phyloP scores from a whole-genome alignment of 306 rosid species.

The Cyamopsis tetragonoloba region DNA sequence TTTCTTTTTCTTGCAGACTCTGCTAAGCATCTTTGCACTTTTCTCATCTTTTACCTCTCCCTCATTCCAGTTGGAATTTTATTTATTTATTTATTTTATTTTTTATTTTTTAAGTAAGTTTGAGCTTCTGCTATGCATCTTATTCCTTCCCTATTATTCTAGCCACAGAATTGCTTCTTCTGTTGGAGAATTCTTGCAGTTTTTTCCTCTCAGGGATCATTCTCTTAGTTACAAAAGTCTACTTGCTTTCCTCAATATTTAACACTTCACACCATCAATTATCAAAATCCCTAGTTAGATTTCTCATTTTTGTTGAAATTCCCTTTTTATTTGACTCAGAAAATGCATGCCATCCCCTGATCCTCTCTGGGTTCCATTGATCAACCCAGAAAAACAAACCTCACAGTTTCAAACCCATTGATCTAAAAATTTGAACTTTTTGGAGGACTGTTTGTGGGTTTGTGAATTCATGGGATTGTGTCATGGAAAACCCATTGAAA shows the following conservation, averaged over 20 bases:
- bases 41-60: constrained; percentile 32
- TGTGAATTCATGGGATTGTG: constrained; percentile 67
- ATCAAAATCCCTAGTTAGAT: background rate
- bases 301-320: background rate
- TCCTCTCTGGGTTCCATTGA: constrained; percentile 20
- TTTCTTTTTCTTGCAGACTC: constrained; percentile 62
- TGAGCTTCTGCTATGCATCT: constrained; percentile 15
- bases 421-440: constrained; percentile 25
- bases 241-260: constrained; percentile 31
- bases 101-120: no score
- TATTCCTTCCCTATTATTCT: constrained; percentile 27
- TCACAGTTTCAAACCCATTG: background rate
- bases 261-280: background rate
- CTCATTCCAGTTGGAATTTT: constrained; percentile 27
- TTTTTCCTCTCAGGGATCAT: constrained; percentile 29
- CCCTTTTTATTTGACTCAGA: constrained; percentile 11
- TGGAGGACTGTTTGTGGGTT: constrained; percentile 6
- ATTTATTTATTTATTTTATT: no score
- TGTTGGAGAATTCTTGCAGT: constrained; percentile 22
- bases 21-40: constrained; percentile 83
- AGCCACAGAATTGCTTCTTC: constrained; percentile 41
- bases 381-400: constrained; percentile 15
- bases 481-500: constrained; percentile 58
- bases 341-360: constrained; percentile 24
- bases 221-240: constrained; percentile 33